A percentile compares a stretch with the other conserved stretches of the same genome.
These are phyloP conservation scores for Pecoramyces ruminantium DNA, from an alignment of 192 early-diverging fungal genomes.

Conservation along the genomic window DNA sequence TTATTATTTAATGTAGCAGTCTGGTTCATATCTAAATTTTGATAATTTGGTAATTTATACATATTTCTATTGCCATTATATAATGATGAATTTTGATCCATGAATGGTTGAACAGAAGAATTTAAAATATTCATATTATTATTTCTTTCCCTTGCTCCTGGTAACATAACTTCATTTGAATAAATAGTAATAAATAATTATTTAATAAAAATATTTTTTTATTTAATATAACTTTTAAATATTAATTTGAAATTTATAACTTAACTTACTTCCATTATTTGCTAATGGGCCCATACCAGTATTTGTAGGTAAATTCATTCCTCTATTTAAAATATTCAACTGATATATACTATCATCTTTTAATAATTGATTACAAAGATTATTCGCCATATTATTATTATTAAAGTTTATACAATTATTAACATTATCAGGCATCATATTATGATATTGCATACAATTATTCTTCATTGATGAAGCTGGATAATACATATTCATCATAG, in stretches of 20 bases:
- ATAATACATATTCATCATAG: background rate
- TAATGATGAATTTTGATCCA: background rate
- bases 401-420: background rate
- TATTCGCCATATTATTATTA: background rate
- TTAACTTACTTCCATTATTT: no score
- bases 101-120: background rate
- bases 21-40: background rate
- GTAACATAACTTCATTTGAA: background rate
- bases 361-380: background rate
- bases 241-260: no score
- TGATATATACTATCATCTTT: background rate
- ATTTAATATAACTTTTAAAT: no score
- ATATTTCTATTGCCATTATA: background rate
- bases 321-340: background rate
- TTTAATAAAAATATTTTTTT: no score
- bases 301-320: background rate
- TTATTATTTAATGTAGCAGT: background rate
- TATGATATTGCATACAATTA: background rate
- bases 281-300: background rate
- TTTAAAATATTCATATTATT: background rate
- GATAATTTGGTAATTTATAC: background rate
- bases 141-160: background rate
- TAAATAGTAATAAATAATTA: no score
- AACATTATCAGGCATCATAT: background rate
- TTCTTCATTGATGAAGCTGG: background rate